Base-by-base conservation (phyloP, 202 grass and related monocot species). In the Panicum hallii region DNA sequence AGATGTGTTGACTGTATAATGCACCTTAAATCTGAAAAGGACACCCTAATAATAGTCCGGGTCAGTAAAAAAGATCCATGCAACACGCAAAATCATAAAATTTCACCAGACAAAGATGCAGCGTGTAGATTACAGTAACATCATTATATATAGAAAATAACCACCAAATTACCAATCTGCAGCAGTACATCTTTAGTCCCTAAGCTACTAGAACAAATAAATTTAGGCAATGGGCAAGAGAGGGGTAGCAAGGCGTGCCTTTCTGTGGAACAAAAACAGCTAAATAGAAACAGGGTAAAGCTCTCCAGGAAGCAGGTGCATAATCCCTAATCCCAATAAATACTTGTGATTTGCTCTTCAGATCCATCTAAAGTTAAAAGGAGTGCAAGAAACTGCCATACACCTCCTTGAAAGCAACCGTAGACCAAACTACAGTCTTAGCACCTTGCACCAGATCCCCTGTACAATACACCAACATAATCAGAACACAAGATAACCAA, bases 121-220 rank as follows among this genome's bases (percentile, higher is more conserved):
- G 11, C 20, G 62, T 50, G 66, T 56, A 85, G 56, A 89, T 78
- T 54, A 87, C 74, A 82, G 91, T 89, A 83, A 95, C 65, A 86
- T 91, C 80, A 87, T 87, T 93, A 88, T 92, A 94, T 89, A 86
- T 86, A 80, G 83, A 82, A 67, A 79, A 89, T 79, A 84, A 70
- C 76, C 40, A 79, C 23, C 69, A 66, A 91, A 90, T 77, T 73
- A 93, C 28, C 49, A 87, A 64, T 87, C 56, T 82, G 87, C 55
- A 80, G 78, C 20, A 87, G 69, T 84, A 79, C 77, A 82, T 74
- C 74, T 81, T 93, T 87, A 90, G 84, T 75, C 64, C 62, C 90
- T 92, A 92, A 13, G 70, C 86, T 92, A 88, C 79, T 70, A 19
- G 84, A 95, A 87, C 86, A 95, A 95, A 93, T 91, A 90, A 95